These are phyloP conservation scores for Neurospora intermedia DNA, from an alignment of 495 filamentous ascomycete species.

Conservation along the genomic window DNA sequence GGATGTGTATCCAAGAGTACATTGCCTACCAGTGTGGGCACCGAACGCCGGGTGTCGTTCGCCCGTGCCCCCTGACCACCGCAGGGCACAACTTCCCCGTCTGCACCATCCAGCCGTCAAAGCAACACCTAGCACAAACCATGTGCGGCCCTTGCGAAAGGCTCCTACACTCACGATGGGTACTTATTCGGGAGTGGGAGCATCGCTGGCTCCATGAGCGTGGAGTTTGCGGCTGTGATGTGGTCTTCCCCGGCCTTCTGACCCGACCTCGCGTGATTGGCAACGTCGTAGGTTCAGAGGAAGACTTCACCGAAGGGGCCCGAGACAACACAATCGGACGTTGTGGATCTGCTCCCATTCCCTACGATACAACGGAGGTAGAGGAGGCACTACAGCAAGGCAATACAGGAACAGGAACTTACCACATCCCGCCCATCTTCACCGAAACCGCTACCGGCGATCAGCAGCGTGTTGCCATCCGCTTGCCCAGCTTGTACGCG, in stretches of 20 bases:
- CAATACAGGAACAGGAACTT: neutral
- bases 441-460: slow-evolving; percentile 10
- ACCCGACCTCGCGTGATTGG: slow-evolving; percentile 21
- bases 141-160: slow-evolving; percentile 32
- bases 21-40: slow-evolving; percentile 37
- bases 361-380: neutral
- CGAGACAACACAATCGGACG: neutral
- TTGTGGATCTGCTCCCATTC: neutral
- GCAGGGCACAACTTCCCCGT: slow-evolving; percentile 20
- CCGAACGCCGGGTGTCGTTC: slow-evolving; percentile 23
- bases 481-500: slow-evolving; percentile 24
- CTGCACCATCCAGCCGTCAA: slow-evolving; percentile 18
- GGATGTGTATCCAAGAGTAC: slow-evolving; percentile 34
- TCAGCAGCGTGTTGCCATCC: slow-evolving; percentile 15
- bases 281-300: neutral
- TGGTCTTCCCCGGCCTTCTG: slow-evolving; percentile 25
- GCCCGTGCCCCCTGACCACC: slow-evolving; percentile 33
- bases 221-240: slow-evolving; percentile 29
- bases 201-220: slow-evolving; percentile 39
- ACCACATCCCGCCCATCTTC: slow-evolving; percentile 15
- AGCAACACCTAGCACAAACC: slow-evolving; percentile 17
- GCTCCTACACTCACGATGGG: slow-evolving; percentile 27
- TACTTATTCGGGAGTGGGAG: slow-evolving; percentile 31
- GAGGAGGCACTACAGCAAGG: neutral
- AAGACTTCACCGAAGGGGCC: neutral